These are phyloP conservation scores for Hypsizygus marmoreus DNA, from an alignment of 768 basidiomycete species.

Conservation along the genomic window DNA sequence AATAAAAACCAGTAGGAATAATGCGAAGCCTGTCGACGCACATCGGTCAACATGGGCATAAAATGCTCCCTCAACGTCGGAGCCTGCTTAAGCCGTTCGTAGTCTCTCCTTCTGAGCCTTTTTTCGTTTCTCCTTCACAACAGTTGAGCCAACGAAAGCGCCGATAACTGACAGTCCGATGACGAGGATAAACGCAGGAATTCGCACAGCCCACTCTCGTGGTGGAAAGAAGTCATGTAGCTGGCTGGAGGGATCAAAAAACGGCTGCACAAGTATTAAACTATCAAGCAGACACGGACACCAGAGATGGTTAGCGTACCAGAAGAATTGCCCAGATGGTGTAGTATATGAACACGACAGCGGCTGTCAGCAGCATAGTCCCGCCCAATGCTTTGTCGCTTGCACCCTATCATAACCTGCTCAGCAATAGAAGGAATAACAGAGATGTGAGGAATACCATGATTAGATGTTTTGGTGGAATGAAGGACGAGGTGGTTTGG, in stretches of 20 bases:
- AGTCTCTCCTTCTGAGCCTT: conserved; percentile 62
- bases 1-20: too few relatives aligned
- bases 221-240: conserved; percentile 82
- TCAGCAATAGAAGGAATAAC: conserved; percentile 3
- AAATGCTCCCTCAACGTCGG: conserved; percentile 2
- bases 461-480: too few relatives aligned
- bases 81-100: conserved; percentile 59
- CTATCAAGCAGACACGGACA: conserved; percentile 2
- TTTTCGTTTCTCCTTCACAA: conserved; percentile 73
- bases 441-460: conserved; percentile 18
- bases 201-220: conserved; percentile 88
- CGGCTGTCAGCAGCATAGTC: conserved; percentile 76
- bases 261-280: conserved; percentile 53
- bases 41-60: too few relatives aligned
- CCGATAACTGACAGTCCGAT: conserved; percentile 82
- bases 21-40: too few relatives aligned
- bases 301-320: conserved; percentile 45
- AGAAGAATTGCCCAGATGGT: conserved; percentile 89
- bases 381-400: conserved; percentile 84
- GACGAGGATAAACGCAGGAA: conserved; percentile 83
- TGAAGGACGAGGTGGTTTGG: conserved; percentile 3
- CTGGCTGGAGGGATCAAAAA: conserved; percentile 74
- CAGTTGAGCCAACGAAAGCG: conserved; percentile 74
- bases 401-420: conserved; percentile 66
- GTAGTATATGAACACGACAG: conserved; percentile 84